Conservation (phyloP, 129 eudicot species). For the Flaveria brownii region DNA sequence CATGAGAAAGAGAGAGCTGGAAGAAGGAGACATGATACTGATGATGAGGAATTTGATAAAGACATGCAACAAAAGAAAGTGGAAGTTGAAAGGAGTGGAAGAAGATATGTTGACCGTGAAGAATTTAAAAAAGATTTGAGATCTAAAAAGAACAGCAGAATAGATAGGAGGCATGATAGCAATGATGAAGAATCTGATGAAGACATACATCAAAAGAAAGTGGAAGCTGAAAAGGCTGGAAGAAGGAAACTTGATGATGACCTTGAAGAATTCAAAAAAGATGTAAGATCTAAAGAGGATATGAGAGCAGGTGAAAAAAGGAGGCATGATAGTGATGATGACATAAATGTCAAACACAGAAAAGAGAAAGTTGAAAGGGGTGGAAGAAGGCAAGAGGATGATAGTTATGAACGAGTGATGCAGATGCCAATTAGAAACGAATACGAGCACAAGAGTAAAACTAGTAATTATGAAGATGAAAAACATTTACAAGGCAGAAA, state of each 20-base stretch:
- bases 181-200: constrained; percentile 18
- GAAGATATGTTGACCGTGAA: constrained; percentile 7
- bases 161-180: constrained; percentile 29
- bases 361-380: constrained; percentile 11
- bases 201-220: background rate
- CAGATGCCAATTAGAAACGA: constrained; percentile 25
- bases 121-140: constrained; percentile 1
- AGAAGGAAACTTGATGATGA: constrained; percentile 37
- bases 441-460: constrained; percentile 26
- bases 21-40: constrained; percentile 29
- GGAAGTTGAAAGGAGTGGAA: constrained; percentile 26
- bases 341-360: background rate
- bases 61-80: background rate
- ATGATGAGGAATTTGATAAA: constrained; percentile 12
- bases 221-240: constrained; percentile 26
- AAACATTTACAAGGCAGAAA: constrained; percentile 34
- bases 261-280: constrained; percentile 2
- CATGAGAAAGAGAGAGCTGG: constrained; percentile 24
- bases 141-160: constrained; percentile 12
- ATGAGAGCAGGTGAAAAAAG: constrained; percentile 33
- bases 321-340: constrained; percentile 24
- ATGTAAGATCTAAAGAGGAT: constrained; percentile 18
- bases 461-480: constrained; percentile 38
- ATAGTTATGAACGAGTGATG: constrained; percentile 6
- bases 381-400: constrained; percentile 30